Evolutionary conservation across 2,329 filamentous ascomycete genomes (phyloP).

Genomic region (Pseudonectria buxi): DNA sequence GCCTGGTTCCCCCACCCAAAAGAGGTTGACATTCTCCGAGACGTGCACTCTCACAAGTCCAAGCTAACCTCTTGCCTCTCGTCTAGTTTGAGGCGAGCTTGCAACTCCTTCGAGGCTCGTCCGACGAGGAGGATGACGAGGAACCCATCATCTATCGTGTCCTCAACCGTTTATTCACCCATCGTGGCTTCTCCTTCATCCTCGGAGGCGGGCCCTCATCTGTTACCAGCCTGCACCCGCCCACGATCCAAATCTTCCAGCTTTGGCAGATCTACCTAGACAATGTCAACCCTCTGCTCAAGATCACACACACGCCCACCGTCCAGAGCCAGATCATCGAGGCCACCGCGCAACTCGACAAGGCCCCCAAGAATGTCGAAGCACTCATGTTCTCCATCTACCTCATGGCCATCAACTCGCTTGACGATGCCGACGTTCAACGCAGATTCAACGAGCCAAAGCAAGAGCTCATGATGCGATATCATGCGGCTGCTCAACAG

Average conservation of each 20-base stretch:
- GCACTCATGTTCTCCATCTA: constrained; percentile 64
- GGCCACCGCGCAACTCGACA: constrained; percentile 48
- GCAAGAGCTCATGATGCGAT: constrained; percentile 42
- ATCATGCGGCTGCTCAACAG: constrained; percentile 53
- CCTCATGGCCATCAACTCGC: constrained; percentile 49
- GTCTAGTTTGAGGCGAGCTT: constrained; percentile 44
- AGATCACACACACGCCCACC: constrained; percentile 60
- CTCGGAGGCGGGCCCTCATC: constrained; percentile 38
- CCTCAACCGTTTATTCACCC: constrained; percentile 53
- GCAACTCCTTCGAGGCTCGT: constrained; percentile 44
- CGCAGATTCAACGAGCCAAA: constrained; percentile 48
- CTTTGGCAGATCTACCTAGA: constrained; percentile 65
- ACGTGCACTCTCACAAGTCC: neutral
- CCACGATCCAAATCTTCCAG: constrained; percentile 53
- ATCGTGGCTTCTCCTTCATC: constrained; percentile 52
- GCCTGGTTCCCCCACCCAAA: constrained; percentile 46
- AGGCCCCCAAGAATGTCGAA: constrained; percentile 51
- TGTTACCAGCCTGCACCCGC: constrained; percentile 44
- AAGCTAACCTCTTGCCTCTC: neutral
- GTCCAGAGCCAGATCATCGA: constrained; percentile 59
- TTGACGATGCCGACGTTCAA: constrained; percentile 50
- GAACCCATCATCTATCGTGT: constrained; percentile 50
- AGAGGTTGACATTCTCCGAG: constrained; percentile 33
- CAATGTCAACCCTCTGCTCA: constrained; percentile 63
- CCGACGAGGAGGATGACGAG: constrained; percentile 50